phyloP scores from a whole-genome alignment of 2,329 filamentous ascomycete species.

The Trichoderma breve region DNA sequence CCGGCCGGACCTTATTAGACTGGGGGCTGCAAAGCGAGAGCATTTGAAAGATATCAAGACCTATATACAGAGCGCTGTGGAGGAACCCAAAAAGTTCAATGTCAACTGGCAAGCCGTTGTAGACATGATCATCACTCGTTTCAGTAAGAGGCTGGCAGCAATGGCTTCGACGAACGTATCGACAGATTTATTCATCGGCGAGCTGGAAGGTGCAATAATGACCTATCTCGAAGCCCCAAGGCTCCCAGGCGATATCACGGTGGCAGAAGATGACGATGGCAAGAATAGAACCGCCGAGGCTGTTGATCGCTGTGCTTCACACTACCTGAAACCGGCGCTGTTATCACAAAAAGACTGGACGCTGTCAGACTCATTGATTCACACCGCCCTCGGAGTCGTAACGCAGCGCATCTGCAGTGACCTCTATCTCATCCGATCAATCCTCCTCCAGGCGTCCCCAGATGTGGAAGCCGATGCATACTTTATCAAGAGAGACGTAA shows the following conservation, averaged over 20 bases:
- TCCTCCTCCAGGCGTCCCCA: conserved; percentile 24
- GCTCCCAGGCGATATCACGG: conserved; percentile 26
- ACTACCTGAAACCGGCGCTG: conserved; percentile 1
- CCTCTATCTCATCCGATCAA: conserved; percentile 22
- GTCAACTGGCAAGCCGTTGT: conserved; percentile 65
- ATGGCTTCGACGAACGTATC: conserved; percentile 34
- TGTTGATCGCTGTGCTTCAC: conserved; percentile 41
- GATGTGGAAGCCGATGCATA: conserved; percentile 11
- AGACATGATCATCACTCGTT: conserved; percentile 65
- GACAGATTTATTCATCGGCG: conserved; percentile 32
- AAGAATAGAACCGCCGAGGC: conserved; percentile 40
- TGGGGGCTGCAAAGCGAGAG: conserved; percentile 29
- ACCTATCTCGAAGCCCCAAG: conserved; percentile 35
- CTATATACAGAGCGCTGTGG: conserved; percentile 46
- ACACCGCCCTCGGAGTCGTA: conserved; percentile 11
- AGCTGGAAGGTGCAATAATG: conserved; percentile 41
- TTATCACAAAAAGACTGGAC: conserved; percentile 4
- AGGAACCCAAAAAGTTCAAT: conserved; percentile 30
- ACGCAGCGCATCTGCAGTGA: conserved; percentile 18
- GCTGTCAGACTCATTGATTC: conserved; percentile 18
- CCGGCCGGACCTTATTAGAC: conserved; percentile 35
- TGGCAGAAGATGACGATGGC: conserved; percentile 25
- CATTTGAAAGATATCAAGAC: conserved; percentile 38
- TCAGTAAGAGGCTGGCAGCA: conserved; percentile 51
- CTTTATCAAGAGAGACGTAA: conserved; percentile 11